Conservation (phyloP, 257 asterid genomes). For the Solanum ossicruentum region DNA sequence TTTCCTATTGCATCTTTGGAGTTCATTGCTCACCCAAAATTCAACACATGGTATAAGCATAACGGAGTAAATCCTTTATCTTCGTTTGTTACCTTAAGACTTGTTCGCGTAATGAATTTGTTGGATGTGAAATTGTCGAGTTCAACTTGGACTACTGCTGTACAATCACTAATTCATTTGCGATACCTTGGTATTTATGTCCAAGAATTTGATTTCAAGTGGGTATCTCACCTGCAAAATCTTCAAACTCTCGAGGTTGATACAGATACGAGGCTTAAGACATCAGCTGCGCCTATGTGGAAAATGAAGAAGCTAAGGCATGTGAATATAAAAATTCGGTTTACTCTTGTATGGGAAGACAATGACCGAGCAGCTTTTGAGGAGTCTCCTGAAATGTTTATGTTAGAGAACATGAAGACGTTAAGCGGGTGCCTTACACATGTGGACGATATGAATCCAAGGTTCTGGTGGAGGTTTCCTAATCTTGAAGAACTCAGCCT, state of each 20-base stretch:
- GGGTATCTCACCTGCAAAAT: not conserved
- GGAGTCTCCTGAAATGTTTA: not conserved
- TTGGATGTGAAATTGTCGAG: not conserved
- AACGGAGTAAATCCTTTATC: not conserved
- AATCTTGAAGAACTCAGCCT: not conserved
- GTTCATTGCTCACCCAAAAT: not conserved
- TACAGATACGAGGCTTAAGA: accelerated
- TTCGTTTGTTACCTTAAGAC: not conserved
- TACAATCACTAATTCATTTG: not conserved
- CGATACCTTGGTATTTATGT: not conserved
- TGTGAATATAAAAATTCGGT: not conserved
- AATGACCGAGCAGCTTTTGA: not conserved
- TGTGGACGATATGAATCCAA: not conserved
- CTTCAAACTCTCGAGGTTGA: not conserved
- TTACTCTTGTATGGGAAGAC: no score
- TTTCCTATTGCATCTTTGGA: not conserved
- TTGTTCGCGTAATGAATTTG: not conserved
- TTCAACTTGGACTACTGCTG: not conserved
- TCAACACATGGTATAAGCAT: not conserved
- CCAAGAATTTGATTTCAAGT: not conserved
- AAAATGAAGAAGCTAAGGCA: not conserved
- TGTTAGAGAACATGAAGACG: not conserved
- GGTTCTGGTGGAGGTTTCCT: not conserved
- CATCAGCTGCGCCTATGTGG: not conserved
- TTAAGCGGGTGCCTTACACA: accelerated